Percentiles rank a stretch among this genome's conserved stretches.
phyloP scores from a whole-genome alignment of 2,329 filamentous ascomycete genomes.

The Aphanoascus verrucosus region DNA sequence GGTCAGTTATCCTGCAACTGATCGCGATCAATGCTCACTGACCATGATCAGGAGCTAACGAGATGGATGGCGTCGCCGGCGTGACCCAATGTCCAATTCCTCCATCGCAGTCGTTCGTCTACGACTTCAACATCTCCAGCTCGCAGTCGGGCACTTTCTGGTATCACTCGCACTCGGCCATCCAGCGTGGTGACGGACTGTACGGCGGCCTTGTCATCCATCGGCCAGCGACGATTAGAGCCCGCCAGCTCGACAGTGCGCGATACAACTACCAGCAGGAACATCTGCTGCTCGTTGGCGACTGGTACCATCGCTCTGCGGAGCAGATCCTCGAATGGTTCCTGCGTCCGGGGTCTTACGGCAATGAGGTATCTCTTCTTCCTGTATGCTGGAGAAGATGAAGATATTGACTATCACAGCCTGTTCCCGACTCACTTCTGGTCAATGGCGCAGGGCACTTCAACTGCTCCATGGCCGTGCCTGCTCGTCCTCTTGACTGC shows the following conservation, averaged over 20 bases:
- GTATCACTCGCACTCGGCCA: slow-evolving; percentile 40
- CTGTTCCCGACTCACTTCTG: slow-evolving; percentile 40
- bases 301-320: slow-evolving; percentile 41
- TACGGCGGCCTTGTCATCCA: slow-evolving; percentile 42
- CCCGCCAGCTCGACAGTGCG: slow-evolving; percentile 15
- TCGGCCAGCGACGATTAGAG: slow-evolving; percentile 23
- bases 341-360: slow-evolving; percentile 34
- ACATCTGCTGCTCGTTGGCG: slow-evolving; percentile 38
- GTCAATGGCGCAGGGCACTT: slow-evolving; percentile 40
- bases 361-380: slow-evolving; percentile 29
- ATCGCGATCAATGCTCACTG: too few species aligned
- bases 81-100: slow-evolving; percentile 59
- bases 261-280: slow-evolving; percentile 31
- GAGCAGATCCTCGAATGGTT: slow-evolving; percentile 37
- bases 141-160: slow-evolving; percentile 39
- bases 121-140: slow-evolving; percentile 32
- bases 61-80: slow-evolving; percentile 38
- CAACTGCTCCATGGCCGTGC: slow-evolving; percentile 37
- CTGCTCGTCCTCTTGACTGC: slow-evolving; percentile 39
- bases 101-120: slow-evolving; percentile 43
- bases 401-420: slow-evolving; percentile 23
- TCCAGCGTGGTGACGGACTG: slow-evolving; percentile 38
- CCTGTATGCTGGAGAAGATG: neutral
- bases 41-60: slow-evolving; percentile 17
- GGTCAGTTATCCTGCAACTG: too few species aligned